Evolutionary conservation across 208 protist species (phyloP).

Genomic region (Zelonia costaricensis): DNA sequence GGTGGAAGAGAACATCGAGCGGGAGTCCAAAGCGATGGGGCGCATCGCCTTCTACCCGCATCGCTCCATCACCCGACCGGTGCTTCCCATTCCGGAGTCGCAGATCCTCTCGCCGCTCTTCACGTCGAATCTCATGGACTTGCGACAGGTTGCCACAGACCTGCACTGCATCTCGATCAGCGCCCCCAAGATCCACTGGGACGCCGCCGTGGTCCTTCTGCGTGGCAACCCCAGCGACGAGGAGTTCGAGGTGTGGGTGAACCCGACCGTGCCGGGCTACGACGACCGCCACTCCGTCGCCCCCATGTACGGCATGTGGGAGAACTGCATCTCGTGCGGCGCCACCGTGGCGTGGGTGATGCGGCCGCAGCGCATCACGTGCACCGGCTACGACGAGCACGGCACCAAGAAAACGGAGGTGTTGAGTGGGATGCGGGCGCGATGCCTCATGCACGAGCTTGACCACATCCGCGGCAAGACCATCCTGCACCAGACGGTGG

Average conservation of each 20-base stretch:
- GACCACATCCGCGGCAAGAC: constrained; percentile 86
- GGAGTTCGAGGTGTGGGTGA: constrained; percentile 89
- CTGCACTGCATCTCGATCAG: constrained; percentile 82
- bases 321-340: constrained; percentile 89
- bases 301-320: constrained; percentile 93
- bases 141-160: constrained; percentile 62
- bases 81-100: constrained; percentile 36
- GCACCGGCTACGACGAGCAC: constrained; percentile 63
- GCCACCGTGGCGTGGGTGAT: constrained; percentile 76
- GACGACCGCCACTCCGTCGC: constrained; percentile 71
- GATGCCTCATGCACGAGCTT: constrained; percentile 90
- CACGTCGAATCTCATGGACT: constrained; percentile 48
- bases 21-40: constrained; percentile 56
- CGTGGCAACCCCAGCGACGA: constrained; percentile 60
- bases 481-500: constrained; percentile 75
- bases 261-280: constrained; percentile 76
- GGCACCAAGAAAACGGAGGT: constrained; percentile 78
- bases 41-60: constrained; percentile 82
- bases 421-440: constrained; percentile 83
- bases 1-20: constrained; percentile 53
- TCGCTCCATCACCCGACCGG: constrained; percentile 71
- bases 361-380: constrained; percentile 80
- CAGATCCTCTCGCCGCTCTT: constrained; percentile 51
- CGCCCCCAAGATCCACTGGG: constrained; percentile 85
- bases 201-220: constrained; percentile 77